A percentile compares a stretch with the other conserved stretches of the same genome.
phyloP scores from a whole-genome alignment of 75 land plant species.

The Pinus taeda region DNA sequence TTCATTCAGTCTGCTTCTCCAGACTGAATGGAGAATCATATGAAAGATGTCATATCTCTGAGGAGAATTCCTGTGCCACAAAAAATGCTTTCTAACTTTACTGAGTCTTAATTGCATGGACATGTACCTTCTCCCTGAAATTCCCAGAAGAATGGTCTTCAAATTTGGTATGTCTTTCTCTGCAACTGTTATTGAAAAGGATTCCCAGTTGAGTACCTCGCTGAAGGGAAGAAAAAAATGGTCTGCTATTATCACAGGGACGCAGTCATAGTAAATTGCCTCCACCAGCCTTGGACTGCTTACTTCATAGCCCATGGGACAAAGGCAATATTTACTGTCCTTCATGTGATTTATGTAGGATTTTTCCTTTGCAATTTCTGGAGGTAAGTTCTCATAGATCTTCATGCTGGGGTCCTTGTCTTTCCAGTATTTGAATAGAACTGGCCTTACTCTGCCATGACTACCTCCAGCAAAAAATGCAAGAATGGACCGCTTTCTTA shows the following conservation, averaged over 20 bases:
- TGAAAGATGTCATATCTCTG: conserved; percentile 73
- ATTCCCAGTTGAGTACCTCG: conserved; percentile 73
- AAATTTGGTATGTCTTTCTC: conserved; percentile 74
- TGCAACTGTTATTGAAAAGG: conserved; percentile 69
- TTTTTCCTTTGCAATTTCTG: conserved; percentile 33
- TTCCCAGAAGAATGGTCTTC: conserved; percentile 54
- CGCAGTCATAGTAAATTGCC: conserved; percentile 81
- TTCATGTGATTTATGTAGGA: conserved; percentile 80
- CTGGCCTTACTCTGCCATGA: conserved; percentile 73
- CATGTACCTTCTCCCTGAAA: conserved; percentile 45
- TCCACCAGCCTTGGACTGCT: conserved; percentile 83
- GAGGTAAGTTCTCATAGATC: conserved; percentile 65
- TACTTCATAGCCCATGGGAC: conserved; percentile 85
- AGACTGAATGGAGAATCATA: conserved; percentile 85
- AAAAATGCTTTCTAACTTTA: conserved; percentile 64
- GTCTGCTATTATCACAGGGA: conserved; percentile 87
- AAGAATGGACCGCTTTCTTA: conserved; percentile 47
- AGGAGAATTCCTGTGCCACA: conserved; percentile 68
- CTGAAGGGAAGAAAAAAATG: conserved; percentile 81
- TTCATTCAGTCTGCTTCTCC: conserved; percentile 64
- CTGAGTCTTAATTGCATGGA: conserved; percentile 48
- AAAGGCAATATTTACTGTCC: conserved; percentile 73
- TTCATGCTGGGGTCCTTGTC: conserved; percentile 74
- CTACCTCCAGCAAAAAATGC: conserved; percentile 81
- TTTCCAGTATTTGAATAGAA: conserved; percentile 68